phyloP scores from a whole-genome alignment of 2,329 filamentous ascomycete genomes.

The Purpureocillium lavendulum region DNA sequence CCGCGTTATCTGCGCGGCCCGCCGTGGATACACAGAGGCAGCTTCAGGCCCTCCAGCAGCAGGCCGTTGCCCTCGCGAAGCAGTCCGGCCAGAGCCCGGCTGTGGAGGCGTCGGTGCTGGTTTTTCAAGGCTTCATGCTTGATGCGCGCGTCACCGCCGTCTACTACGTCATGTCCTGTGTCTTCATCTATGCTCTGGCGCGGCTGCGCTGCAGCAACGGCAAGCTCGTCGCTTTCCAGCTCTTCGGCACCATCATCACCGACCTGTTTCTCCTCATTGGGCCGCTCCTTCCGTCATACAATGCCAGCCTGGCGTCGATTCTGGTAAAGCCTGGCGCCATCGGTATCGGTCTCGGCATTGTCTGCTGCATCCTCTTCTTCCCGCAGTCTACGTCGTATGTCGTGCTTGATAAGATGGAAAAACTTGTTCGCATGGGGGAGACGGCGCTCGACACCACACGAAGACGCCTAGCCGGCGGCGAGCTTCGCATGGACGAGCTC shows the following conservation, averaged over 20 bases:
- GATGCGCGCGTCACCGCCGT: constrained; percentile 34
- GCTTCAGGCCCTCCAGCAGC: constrained; percentile 23
- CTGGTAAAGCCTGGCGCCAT: constrained; percentile 37
- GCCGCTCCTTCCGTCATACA: constrained; percentile 31
- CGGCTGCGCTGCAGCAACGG: constrained; percentile 34
- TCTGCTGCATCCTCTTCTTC: constrained; percentile 36
- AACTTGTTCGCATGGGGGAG: constrained; percentile 21
- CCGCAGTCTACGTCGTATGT: constrained; percentile 39
- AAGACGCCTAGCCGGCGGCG: constrained; percentile 10
- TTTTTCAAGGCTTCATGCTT: constrained; percentile 37
- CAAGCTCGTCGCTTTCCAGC: constrained; percentile 33
- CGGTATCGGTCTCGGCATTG: constrained; percentile 34
- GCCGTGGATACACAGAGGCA: constrained; percentile 24
- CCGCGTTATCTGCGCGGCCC: constrained; percentile 32
- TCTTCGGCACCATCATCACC: constrained; percentile 37
- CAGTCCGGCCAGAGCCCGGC: constrained; percentile 12
- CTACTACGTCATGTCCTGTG: constrained; percentile 26
- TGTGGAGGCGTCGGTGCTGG: constrained; percentile 23
- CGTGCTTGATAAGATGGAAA: constrained; percentile 25
- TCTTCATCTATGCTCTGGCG: constrained; percentile 35
- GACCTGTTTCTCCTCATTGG: constrained; percentile 36
- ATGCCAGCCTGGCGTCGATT: constrained; percentile 24
- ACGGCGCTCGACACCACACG: constrained; percentile 21
- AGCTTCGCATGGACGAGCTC: constrained; percentile 18
- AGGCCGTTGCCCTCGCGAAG: constrained; percentile 24